Base-by-base conservation (phyloP, 352 stramenopile genomes). In the Pythium rhizo-oryzae region DNA sequence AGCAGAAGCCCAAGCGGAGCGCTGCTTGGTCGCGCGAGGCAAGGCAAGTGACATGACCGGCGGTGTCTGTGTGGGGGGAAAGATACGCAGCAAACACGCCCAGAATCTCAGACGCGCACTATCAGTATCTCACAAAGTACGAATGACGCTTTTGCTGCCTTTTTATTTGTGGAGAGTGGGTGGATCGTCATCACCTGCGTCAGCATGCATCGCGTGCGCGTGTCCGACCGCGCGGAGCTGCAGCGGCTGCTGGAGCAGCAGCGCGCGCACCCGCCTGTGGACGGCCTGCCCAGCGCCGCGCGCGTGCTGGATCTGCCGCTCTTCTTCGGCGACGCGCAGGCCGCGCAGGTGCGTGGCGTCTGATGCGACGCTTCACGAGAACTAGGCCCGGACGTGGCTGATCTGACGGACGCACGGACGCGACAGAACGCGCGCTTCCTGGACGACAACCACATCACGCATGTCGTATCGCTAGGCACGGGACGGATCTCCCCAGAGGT, bases 391-490 rank as follows among this genome's bases (percentile, higher is more conserved):
- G 28, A 33, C 28, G 57, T 69, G 19, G 21, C 54, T 18, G 4
- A 18, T 4, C 23, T 39, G 25, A 41, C 30, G 25, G 2, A 33
- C 28, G 28, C 3, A 33, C 28, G 28, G 28, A 33, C 28, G 28
- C 28, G 28, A 25, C 56, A 88, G 77, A 76, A 90, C 54, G 46
- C 51, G 19, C 46, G 62, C 18, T 85, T 89, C 64, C 77, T 91
- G 2, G 53, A 71, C 12, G 44, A 62, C 15, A 79, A 84, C 59
- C 54, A 56, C 15, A 87, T 94, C 47, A 67, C 69, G 37, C 72
- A 75, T 21, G 69, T 92, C 33, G 43, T 92, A 12, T 87, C 85
- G 35, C 69, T 94, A 33, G 83, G 84, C 18, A 92, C 85, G 8
- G 81, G 78, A 8, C 71, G 80, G 46, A 71, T 94, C 24, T 65